A percentile compares a stretch with the other conserved stretches of the same genome.
Conservation (phyloP, 192 early-diverging fungal species). For the Thamnidium elegans region DNA sequence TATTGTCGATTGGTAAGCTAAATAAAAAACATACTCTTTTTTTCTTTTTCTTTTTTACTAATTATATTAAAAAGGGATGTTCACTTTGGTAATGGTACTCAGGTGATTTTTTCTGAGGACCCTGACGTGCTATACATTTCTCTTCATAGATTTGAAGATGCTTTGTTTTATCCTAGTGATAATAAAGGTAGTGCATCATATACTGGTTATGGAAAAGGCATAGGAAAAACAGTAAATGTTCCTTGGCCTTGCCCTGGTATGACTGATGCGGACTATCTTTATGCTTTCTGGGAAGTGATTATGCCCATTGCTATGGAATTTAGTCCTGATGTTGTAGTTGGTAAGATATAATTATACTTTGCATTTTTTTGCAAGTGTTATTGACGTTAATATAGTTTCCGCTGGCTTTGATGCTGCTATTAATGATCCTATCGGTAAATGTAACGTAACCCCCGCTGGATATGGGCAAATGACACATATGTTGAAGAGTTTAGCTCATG, state of each 20-base stretch:
- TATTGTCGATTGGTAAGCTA: constrained; percentile 81
- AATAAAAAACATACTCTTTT: background rate
- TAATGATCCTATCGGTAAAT: constrained; percentile 82
- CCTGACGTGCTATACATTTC: constrained; percentile 81
- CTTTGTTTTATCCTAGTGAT: constrained; percentile 74
- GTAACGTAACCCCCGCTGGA: constrained; percentile 72
- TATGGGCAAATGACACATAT: constrained; percentile 88
- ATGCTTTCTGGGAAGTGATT: constrained; percentile 74
- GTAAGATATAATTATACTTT: constrained; percentile 27
- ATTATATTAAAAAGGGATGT: constrained; percentile 61
- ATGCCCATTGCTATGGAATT: constrained; percentile 86
- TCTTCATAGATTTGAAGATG: constrained; percentile 82
- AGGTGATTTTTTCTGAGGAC: constrained; percentile 75
- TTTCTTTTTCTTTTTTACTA: background rate
- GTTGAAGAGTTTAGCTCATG: constrained; percentile 65
- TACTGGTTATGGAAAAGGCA: constrained; percentile 55
- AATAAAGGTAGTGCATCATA: constrained; percentile 50
- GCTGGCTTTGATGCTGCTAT: constrained; percentile 89
- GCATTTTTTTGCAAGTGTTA: background rate
- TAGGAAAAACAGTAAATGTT: constrained; percentile 82
- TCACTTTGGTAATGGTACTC: constrained; percentile 96
- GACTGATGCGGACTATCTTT: constrained; percentile 84
- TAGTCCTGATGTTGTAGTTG: constrained; percentile 73
- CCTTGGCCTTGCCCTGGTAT: constrained; percentile 76
- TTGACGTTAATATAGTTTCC: constrained; percentile 51